Base-by-base conservation (phyloP, 1,139 yeast species). In the Hansenula sp. region DNA sequence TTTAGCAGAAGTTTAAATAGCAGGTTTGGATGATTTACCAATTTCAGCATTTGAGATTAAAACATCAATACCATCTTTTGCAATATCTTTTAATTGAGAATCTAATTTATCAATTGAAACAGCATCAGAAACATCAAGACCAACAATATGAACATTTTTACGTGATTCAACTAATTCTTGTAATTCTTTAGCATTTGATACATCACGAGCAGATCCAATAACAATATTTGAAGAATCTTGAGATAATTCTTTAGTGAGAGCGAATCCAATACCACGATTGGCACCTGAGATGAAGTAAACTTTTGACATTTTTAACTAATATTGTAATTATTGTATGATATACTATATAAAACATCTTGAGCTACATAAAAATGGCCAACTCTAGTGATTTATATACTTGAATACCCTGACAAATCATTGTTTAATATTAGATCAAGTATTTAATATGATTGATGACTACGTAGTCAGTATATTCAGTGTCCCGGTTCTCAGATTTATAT, bases 201-300 rank as follows among this genome's bases (percentile, higher is more conserved):
- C n/a, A 18, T 44, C 38, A 28, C 51, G 40, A n/a, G 42, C 35
- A 9, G 50, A 32, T 2, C 40, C 44, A 19, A 46, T 39, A n/a
- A 40, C 12, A 6, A 33, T 32, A 14, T 32, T 28, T 16, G 11
- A 10, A 3, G 32, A 13, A 12, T 6, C 11, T 9, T 39, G 8
- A 8, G 41, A 8, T 28, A 33, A 32, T 21, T 29, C 16, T 5
- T 36, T 38, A 27, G 38, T 45, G 11, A 44, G 12, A 14, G 31
- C 34, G 20, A 41, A 38, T 4, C 52, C 52, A 29, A 46, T 42
- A 11, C 52, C 52, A 24, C 46, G 35, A 41, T 39, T n/a, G n/a
- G n/a, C n/a, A n/a, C 52, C 50, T 4, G 52, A 42, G 29, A 48
- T 38, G 38, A 48, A 40, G 33, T 38, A 47, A 11, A 20, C 24